Percentiles rank a stretch among this genome's conserved stretches.
Conservation (phyloP, 176 grass and related monocot genomes). For the Thinopyrum elongatum region DNA sequence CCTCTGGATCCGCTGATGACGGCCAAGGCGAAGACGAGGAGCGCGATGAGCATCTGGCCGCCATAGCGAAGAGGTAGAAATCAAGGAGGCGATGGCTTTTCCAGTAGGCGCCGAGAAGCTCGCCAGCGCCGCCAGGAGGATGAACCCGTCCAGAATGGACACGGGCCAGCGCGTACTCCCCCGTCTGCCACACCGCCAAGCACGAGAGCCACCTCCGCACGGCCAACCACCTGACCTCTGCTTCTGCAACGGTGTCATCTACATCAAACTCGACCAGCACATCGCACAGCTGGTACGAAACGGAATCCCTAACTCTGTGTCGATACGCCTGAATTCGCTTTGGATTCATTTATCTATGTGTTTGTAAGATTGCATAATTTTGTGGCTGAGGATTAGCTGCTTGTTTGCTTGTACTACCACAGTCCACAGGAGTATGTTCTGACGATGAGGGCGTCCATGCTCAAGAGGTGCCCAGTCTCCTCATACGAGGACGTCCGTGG, state of each 20-base stretch:
- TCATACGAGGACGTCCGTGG: constrained; percentile 60
- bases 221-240: constrained; percentile 83
- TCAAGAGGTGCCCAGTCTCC: constrained; percentile 87
- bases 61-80: too few relatives aligned
- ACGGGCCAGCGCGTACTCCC: too few relatives aligned
- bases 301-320: neutral
- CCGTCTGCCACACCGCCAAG: too few relatives aligned
- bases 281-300: constrained; percentile 63
- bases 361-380: neutral
- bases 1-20: too few relatives aligned
- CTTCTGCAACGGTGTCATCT: constrained; percentile 87
- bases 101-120: too few relatives aligned
- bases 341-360: neutral
- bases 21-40: too few relatives aligned
- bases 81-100: too few relatives aligned
- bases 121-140: too few relatives aligned
- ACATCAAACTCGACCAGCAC: constrained; percentile 94
- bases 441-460: constrained; percentile 83
- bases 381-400: neutral
- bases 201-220: too few relatives aligned
- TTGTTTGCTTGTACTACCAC: constrained; percentile 1
- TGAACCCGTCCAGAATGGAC: too few relatives aligned
- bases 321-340: neutral
- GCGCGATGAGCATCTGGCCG: too few relatives aligned
- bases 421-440: constrained; percentile 63